Evolutionary conservation across 441 rosid species (phyloP), one percentile per base, ranked within the genome.

Genomic region (Aquilaria agallochum): DNA sequence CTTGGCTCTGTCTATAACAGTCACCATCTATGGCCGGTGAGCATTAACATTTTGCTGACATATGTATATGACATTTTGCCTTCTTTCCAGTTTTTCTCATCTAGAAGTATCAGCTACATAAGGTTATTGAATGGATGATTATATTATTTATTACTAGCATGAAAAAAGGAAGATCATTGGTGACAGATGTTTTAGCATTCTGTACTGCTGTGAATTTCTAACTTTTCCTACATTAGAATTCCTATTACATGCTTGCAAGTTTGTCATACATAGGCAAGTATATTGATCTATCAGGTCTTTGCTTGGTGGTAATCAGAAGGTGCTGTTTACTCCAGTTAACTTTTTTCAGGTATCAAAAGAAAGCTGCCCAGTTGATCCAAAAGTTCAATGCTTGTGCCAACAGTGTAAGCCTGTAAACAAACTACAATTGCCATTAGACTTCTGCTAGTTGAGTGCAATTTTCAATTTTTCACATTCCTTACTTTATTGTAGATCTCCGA

Each of bases 291-390:
- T 36, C 42, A 4, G 6, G 42, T 5, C 9, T 36, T 36, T 36
- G 42, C 42, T 47, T 62, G 31, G 9, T 62, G 31, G 9, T 11
- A 40, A 27, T 50, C 42, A 0, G 8, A 11, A 34, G 51, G 11
- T 20, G 30, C 44, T 53, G 51, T n/a, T 45, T 50, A 62, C 13
- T 10, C 10, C 20, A 11, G 46, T 32, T 20, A 59, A 32, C 50
- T 57, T 64, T 70, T 66, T 27, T 44, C 69, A 84, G 90, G 80
- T 84, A 75, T 70, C 87, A 70, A 62, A 79, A 66, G 74, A 72
- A 56, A 66, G 85, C 87, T 70, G 78, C 90, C 33, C 71, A 63
- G 80, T 68, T 81, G 56, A 77, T 74, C 67, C 89, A 84, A 68
- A 85, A 76, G 56, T 69, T 69, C 57, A 69, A 72, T 56, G 81